A percentile compares a stretch with the other conserved stretches of the same genome.
Conservation (phyloP, 179 eudicot genomes). For the Drosera spatulata region DNA sequence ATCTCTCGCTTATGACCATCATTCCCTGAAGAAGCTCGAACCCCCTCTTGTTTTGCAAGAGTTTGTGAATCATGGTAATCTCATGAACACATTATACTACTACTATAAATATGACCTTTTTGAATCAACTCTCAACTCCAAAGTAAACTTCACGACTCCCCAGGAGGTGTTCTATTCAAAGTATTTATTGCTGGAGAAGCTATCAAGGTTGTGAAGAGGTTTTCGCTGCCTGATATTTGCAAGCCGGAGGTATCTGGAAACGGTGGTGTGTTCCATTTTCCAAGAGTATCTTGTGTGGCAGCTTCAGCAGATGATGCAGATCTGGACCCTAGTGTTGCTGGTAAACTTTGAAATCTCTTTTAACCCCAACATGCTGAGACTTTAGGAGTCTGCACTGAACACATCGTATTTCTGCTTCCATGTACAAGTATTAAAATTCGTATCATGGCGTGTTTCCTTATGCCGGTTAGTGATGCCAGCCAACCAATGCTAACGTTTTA, state of each 20-base stretch:
- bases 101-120: not conserved
- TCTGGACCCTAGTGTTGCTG: slow-evolving; percentile 75
- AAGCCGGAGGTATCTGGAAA: slow-evolving; percentile 46
- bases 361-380: not conserved
- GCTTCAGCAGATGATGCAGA: slow-evolving; percentile 96
- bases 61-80: slow-evolving; percentile 88
- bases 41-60: slow-evolving; percentile 93
- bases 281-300: slow-evolving; percentile 96
- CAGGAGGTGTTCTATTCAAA: slow-evolving; percentile 93
- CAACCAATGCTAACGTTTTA: too few relatives aligned
- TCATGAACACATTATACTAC: too few relatives aligned
- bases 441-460: too few relatives aligned
- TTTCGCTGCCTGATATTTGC: slow-evolving; percentile 86
- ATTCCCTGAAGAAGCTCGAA: slow-evolving; percentile 71
- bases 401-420: too few relatives aligned
- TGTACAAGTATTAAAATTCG: too few relatives aligned
- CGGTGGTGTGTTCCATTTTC: slow-evolving; percentile 73
- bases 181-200: slow-evolving; percentile 82
- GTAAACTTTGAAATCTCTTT: slow-evolving; percentile 15
- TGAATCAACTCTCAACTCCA: not conserved
- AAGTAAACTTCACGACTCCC: slow-evolving; percentile 2
- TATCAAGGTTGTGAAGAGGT: slow-evolving; percentile 74
- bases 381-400: too few relatives aligned
- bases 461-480: too few relatives aligned
- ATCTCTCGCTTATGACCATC: slow-evolving; percentile 78